These are phyloP conservation scores for Chrysophaeum taylorii DNA, from an alignment of 352 stramenopile genomes.

Conservation along the genomic window DNA sequence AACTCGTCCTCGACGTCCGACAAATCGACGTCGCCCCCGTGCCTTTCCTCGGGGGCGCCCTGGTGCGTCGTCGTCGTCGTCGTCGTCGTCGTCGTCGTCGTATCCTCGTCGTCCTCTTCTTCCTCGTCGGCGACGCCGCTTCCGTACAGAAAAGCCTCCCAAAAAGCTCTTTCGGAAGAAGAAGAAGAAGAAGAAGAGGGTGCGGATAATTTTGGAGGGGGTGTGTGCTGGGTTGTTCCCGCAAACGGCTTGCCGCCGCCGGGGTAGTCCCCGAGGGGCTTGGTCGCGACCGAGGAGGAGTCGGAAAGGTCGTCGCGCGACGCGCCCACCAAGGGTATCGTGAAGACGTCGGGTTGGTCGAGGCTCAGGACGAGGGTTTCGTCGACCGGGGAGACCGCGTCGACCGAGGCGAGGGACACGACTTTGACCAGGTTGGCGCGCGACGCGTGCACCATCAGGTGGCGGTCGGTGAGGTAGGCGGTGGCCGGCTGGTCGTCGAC, in stretches of 20 bases:
- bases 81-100: background rate
- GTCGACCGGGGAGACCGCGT: slow-evolving; percentile 8
- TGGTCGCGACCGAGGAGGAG: too few species aligned
- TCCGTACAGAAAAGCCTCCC: too few species aligned
- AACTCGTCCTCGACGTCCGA: background rate
- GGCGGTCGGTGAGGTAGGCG: slow-evolving; percentile 24
- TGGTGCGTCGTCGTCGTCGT: background rate
- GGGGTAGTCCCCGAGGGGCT: too few species aligned
- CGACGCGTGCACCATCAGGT: slow-evolving; percentile 21
- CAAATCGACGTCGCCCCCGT: background rate
- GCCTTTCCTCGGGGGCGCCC: background rate
- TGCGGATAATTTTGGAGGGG: too few species aligned
- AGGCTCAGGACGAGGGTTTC: background rate
- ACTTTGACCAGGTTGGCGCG: slow-evolving; percentile 11
- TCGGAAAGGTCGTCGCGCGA: too few species aligned
- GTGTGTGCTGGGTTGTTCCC: too few species aligned
- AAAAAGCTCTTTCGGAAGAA: too few species aligned
- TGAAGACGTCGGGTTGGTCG: background rate
- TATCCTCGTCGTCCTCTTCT: background rate
- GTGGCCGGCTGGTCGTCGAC: background rate
- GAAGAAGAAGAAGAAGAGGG: too few species aligned
- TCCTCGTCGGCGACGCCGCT: too few species aligned
- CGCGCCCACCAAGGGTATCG: too few species aligned
- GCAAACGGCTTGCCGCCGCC: too few species aligned
- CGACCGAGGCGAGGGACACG: slow-evolving; percentile 19